Evolutionary conservation across 192 early-diverging fungal species (phyloP).

Genomic region (Backusella morwellensis): DNA sequence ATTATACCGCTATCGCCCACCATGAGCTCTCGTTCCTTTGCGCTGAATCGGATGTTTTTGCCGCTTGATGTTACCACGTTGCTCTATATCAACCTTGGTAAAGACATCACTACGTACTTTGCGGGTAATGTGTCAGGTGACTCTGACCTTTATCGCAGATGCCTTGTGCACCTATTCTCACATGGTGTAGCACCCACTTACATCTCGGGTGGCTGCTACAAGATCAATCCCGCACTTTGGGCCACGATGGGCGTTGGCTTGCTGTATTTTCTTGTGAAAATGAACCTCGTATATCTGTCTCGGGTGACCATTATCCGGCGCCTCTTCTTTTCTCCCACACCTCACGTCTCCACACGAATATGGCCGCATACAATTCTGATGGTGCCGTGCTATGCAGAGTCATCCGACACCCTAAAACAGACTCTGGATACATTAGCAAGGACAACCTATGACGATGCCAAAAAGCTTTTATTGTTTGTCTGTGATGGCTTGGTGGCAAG

Average conservation of each 20-base stretch:
- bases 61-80: slow-evolving; percentile 27
- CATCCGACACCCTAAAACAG: slow-evolving; percentile 53
- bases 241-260: slow-evolving; percentile 35
- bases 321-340: slow-evolving; percentile 17
- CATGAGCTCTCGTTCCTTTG: slow-evolving; percentile 27
- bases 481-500: slow-evolving; percentile 68
- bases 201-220: slow-evolving; percentile 18
- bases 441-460: slow-evolving; percentile 63
- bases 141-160: slow-evolving; percentile 16
- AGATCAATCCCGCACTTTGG: slow-evolving; percentile 38
- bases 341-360: background rate
- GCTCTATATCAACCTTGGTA: slow-evolving; percentile 34
- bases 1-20: slow-evolving; percentile 22
- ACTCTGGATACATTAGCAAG: slow-evolving; percentile 65
- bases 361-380: slow-evolving; percentile 47
- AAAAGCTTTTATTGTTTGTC: slow-evolving; percentile 67
- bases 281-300: slow-evolving; percentile 35
- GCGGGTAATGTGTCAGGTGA: slow-evolving; percentile 25
- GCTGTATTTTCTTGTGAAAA: slow-evolving; percentile 35
- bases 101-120: slow-evolving; percentile 33
- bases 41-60: slow-evolving; percentile 33
- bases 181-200: slow-evolving; percentile 23
- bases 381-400: slow-evolving; percentile 72
- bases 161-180: slow-evolving; percentile 29
- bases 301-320: slow-evolving; percentile 28